Evolutionary conservation across 1,284 basidiomycete genomes (phyloP).

Genomic region (Neotropicomus parvogracilis): DNA sequence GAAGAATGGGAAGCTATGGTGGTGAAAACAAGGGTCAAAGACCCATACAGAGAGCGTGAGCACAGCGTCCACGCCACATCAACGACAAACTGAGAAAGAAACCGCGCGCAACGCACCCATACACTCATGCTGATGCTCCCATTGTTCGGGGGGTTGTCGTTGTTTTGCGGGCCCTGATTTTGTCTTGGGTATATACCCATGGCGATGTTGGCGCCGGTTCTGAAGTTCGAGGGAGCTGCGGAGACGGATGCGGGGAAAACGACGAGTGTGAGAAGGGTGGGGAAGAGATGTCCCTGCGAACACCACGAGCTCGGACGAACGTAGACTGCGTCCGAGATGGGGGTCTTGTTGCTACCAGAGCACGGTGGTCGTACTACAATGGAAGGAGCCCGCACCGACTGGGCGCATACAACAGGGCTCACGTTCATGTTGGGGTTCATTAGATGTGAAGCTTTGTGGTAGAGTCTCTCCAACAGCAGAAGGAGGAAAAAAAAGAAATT

Average conservation of each 20-base stretch:
- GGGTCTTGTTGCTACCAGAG: conserved; percentile 7
- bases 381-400: conserved; percentile 2
- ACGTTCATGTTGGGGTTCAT: conserved; percentile 18
- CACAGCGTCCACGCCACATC: neutral
- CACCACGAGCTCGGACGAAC: conserved; percentile 5
- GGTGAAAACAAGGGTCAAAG: neutral
- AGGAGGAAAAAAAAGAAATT: neutral
- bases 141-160: neutral
- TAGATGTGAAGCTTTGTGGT: neutral
- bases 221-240: conserved; percentile 12
- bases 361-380: neutral
- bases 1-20: conserved; percentile 26
- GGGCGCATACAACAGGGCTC: neutral
- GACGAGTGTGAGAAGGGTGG: conserved; percentile 6
- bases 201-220: neutral
- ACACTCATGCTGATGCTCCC: conserved; percentile 19
- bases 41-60: neutral
- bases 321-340: neutral
- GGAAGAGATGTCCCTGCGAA: neutral
- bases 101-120: conserved; percentile 22
- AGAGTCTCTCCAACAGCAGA: neutral
- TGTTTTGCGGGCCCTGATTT: neutral
- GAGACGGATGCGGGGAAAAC: conserved; percentile 1
- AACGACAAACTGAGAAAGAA: neutral
- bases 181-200: conserved; percentile 1